phyloP scores from a whole-genome alignment of 352 stramenopile species.

The Globisporangium barbulae region DNA sequence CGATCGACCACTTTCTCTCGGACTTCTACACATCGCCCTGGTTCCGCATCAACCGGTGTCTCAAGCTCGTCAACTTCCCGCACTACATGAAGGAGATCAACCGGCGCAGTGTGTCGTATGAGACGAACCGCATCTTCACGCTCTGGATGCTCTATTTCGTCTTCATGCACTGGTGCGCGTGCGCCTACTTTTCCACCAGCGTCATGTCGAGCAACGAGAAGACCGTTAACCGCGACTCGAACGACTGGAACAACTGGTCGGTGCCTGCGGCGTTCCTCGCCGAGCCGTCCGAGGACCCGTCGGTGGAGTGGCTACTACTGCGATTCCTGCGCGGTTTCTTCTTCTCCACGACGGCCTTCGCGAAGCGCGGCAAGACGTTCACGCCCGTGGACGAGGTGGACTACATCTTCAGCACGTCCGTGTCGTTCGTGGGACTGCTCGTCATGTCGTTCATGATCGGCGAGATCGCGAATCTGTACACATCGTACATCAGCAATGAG shows the following conservation, averaged over 20 bases:
- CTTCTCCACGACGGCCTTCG: slow-evolving; percentile 37
- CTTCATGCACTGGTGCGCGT: slow-evolving; percentile 51
- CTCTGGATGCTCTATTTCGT: slow-evolving; percentile 42
- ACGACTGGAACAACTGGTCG: slow-evolving; percentile 40
- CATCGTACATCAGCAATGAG: slow-evolving; percentile 56
- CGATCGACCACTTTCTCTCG: slow-evolving; percentile 51
- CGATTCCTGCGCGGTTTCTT: slow-evolving; percentile 47
- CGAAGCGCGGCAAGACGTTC: slow-evolving; percentile 47
- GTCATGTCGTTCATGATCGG: slow-evolving; percentile 51
- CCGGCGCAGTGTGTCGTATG: slow-evolving; percentile 48
- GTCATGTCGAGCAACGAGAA: slow-evolving; percentile 1
- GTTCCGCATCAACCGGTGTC: slow-evolving; percentile 43
- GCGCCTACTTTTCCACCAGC: slow-evolving; percentile 38
- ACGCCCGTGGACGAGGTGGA: slow-evolving; percentile 20
- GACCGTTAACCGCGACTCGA: background rate
- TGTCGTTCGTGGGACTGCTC: slow-evolving; percentile 39
- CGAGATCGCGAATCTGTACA: slow-evolving; percentile 49
- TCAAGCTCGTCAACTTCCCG: slow-evolving; percentile 52
- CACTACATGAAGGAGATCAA: slow-evolving; percentile 56
- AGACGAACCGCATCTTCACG: slow-evolving; percentile 40
- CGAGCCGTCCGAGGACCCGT: slow-evolving; percentile 8
- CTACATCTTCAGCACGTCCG: slow-evolving; percentile 39
- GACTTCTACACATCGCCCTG: slow-evolving; percentile 43
- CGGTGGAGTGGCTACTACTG: slow-evolving; percentile 15
- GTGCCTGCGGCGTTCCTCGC: slow-evolving; percentile 20